A percentile compares a stretch with the other conserved stretches of the same genome.
Conservation (phyloP, 2,329 filamentous ascomycete species). For the Fusarium devonianum region DNA sequence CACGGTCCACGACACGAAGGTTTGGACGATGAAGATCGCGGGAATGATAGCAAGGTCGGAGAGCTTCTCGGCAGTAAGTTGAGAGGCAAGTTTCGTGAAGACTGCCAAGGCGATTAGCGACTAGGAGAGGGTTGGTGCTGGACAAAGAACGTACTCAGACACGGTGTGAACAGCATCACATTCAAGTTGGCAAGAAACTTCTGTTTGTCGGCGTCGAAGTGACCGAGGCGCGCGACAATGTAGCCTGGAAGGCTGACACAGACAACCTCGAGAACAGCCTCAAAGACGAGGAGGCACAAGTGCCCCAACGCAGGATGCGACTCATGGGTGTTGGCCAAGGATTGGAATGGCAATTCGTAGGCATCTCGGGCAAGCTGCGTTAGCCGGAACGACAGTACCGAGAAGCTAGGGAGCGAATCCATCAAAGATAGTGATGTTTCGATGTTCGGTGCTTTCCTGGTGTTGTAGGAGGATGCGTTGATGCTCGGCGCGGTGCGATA, state of each 20-base stretch:
- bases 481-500: constrained; percentile 23
- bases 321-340: constrained; percentile 53
- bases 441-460: constrained; percentile 7
- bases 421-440: constrained; percentile 38
- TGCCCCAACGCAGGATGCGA: constrained; percentile 72
- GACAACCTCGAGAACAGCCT: constrained; percentile 93
- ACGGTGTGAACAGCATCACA: constrained; percentile 94
- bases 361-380: constrained; percentile 48
- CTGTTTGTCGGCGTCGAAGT: constrained; percentile 95
- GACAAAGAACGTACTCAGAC: constrained; percentile 71
- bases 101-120: constrained; percentile 59
- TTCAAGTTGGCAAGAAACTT: constrained; percentile 98
- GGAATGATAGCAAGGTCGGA: constrained; percentile 92
- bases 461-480: constrained; percentile 3
- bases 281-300: constrained; percentile 84
- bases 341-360: constrained; percentile 53
- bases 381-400: constrained; percentile 56
- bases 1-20: constrained; percentile 82
- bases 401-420: constrained; percentile 49
- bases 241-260: constrained; percentile 95
- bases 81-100: constrained; percentile 95
- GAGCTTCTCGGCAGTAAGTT: constrained; percentile 90
- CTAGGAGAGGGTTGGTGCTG: constrained; percentile 25
- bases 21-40: constrained; percentile 91
- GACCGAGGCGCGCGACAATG: constrained; percentile 85